Conservation (phyloP, 1,284 basidiomycete species). For the Pyrrhoderma noxium region DNA sequence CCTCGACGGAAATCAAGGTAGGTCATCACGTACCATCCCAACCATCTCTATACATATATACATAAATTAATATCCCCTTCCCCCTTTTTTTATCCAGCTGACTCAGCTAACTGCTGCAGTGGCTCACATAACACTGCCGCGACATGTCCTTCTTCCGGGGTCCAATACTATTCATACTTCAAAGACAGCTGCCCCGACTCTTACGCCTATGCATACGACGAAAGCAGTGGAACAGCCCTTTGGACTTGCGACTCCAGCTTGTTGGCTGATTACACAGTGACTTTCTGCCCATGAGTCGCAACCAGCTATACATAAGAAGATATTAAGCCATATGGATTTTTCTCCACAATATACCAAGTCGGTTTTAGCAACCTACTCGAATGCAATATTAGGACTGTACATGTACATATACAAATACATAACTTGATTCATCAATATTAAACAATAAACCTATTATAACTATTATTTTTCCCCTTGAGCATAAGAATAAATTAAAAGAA, state of each 20-base stretch:
- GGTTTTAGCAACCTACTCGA: too few species aligned
- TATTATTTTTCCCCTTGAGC: too few species aligned
- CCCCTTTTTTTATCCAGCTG: constrained; percentile 16
- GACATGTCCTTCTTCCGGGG: constrained; percentile 44
- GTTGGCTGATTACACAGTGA: constrained; percentile 45
- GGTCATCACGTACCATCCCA: constrained; percentile 11
- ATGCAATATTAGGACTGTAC: too few species aligned
- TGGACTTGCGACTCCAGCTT: constrained; percentile 38
- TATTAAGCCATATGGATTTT: too few species aligned
- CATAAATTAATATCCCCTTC: too few species aligned
- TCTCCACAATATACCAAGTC: too few species aligned
- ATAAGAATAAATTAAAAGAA: too few species aligned
- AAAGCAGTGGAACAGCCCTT: constrained; percentile 43
- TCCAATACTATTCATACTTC: constrained; percentile 49
- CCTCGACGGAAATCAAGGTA: constrained; percentile 37
- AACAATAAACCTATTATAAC: too few species aligned
- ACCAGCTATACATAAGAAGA: not conserved
- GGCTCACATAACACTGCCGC: constrained; percentile 40
- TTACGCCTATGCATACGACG: constrained; percentile 53
- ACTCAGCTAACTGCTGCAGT: constrained; percentile 47
- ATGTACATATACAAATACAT: too few species aligned
- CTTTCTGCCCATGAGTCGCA: constrained; percentile 39
- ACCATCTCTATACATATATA: not conserved
- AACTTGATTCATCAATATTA: too few species aligned
- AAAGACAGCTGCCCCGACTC: constrained; percentile 46